Conservation (phyloP, 108 stramenopile genomes). For the Nitzschia palea region DNA sequence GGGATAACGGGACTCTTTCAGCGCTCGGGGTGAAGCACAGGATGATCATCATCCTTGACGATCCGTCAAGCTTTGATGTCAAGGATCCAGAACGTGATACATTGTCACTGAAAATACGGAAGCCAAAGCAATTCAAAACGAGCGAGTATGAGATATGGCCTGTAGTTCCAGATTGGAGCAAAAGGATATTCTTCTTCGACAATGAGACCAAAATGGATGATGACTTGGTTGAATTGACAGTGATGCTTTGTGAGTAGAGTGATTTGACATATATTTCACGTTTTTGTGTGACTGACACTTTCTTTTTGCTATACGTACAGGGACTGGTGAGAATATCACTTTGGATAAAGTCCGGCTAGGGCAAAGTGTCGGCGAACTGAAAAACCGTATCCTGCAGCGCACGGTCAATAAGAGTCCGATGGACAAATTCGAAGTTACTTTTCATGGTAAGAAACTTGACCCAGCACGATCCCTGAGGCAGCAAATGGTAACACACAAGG, state of each 20-base stretch:
- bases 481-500: slow-evolving; percentile 22
- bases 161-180: slow-evolving; percentile 30
- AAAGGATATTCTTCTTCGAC: slow-evolving; percentile 36
- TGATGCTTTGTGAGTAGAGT: too few species aligned
- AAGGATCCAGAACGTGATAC: slow-evolving; percentile 6
- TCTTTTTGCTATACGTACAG: too few species aligned
- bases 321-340: slow-evolving; percentile 21
- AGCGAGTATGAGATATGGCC: slow-evolving; percentile 25
- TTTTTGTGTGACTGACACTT: too few species aligned
- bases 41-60: slow-evolving; percentile 24
- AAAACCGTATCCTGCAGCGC: slow-evolving; percentile 12
- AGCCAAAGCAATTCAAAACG: slow-evolving; percentile 22
- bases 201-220: slow-evolving; percentile 16
- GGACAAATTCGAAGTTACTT: slow-evolving; percentile 11
- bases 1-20: slow-evolving; percentile 9
- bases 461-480: slow-evolving; percentile 14
- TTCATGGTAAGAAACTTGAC: slow-evolving; percentile 23
- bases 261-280: too few species aligned
- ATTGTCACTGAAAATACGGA: neutral
- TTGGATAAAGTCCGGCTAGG: slow-evolving; percentile 10
- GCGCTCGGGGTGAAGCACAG: slow-evolving; percentile 13
- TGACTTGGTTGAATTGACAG: slow-evolving; percentile 21
- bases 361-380: slow-evolving; percentile 16
- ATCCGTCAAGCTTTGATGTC: neutral
- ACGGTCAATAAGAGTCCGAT: slow-evolving; percentile 3